Evolutionary conservation across 805 yeast species (phyloP), one percentile per base, ranked within the genome.

Genomic region (Metschnikowia lunata): DNA sequence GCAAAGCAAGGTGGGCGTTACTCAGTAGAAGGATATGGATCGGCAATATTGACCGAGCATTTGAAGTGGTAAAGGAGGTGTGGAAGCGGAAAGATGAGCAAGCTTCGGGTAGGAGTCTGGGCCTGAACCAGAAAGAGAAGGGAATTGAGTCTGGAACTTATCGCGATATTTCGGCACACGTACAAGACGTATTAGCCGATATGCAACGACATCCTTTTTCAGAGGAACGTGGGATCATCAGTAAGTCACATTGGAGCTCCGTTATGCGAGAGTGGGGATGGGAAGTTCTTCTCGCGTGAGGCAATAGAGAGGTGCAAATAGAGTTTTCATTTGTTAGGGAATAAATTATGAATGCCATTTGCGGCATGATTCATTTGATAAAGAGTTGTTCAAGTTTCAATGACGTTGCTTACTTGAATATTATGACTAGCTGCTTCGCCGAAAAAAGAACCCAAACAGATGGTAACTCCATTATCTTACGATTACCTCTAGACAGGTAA

Each of bases 251-350:
- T 59, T 83, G 88, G 88, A 76, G 80, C 44, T 65, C 77, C 0
- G 79, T 83, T 12, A 83, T 83, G 87, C 74, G 76, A 52, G 87
- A 83, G 50, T 82, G 88, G 88, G 80, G 81, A 0, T 81, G 88
- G 86, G 88, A 83, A 57, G 83, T 83, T 8, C 59, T 82, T 30
- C 64, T 83, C 15, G 57, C 56, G 26, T 34, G 27, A 34, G 26
- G 23, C 23, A 18, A 3, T 18, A 18, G 23, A 18, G 23, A 5
- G 23, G 23, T 18, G 23, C 5, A 18, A 18, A 3, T 3, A 18
- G 23, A 18, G 23, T 18, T 18, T 18, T 18, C 23, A 5, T 18
- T 3, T 18, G 23, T 18, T 18, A 5, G 23, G 4, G 5, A 3
- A 18, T 18, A 18, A 18, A 18, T 18, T 3, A 18, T 18, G 5